Percentiles rank a stretch among this genome's conserved stretches.
These are phyloP conservation scores for Blepharisma stoltei DNA, from an alignment of 73 alveolate species.

Conservation along the genomic window DNA sequence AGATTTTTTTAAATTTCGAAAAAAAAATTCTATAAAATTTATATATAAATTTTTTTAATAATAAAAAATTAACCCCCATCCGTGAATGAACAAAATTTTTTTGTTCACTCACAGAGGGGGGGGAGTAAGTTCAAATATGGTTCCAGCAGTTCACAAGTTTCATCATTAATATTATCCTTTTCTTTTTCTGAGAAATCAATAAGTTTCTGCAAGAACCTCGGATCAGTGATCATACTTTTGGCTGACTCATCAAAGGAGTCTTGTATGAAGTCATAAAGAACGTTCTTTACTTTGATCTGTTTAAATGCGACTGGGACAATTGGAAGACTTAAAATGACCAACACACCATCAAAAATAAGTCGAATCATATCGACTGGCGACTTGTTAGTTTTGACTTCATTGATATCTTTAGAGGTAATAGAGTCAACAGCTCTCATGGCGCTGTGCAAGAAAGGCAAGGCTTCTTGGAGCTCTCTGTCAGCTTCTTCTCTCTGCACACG, in stretches of 20 bases:
- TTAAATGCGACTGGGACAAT: slow-evolving; percentile 55
- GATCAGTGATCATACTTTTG: slow-evolving; percentile 68
- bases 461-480: slow-evolving; percentile 95
- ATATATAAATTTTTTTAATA: no score
- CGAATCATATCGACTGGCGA: slow-evolving; percentile 81
- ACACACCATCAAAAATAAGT: slow-evolving; percentile 79
- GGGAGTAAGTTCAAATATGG: slow-evolving; percentile 92
- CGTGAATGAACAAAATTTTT: no score
- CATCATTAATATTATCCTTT: slow-evolving; percentile 97
- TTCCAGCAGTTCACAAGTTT: slow-evolving; percentile 95
- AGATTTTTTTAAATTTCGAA: no score
- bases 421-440: slow-evolving; percentile 96
- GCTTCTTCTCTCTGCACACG: slow-evolving; percentile 94
- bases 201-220: slow-evolving; percentile 72
- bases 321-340: slow-evolving; percentile 56
- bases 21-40: no score
- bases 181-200: slow-evolving; percentile 82
- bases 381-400: slow-evolving; percentile 84
- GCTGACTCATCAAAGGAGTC: slow-evolving; percentile 93
- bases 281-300: slow-evolving; percentile 54
- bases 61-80: no score
- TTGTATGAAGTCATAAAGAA: slow-evolving; percentile 61
- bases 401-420: slow-evolving; percentile 87
- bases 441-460: slow-evolving; percentile 96
- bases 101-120: no score